These are phyloP conservation scores for California macrophylla DNA, from an alignment of 441 rosid species.

Conservation along the genomic window DNA sequence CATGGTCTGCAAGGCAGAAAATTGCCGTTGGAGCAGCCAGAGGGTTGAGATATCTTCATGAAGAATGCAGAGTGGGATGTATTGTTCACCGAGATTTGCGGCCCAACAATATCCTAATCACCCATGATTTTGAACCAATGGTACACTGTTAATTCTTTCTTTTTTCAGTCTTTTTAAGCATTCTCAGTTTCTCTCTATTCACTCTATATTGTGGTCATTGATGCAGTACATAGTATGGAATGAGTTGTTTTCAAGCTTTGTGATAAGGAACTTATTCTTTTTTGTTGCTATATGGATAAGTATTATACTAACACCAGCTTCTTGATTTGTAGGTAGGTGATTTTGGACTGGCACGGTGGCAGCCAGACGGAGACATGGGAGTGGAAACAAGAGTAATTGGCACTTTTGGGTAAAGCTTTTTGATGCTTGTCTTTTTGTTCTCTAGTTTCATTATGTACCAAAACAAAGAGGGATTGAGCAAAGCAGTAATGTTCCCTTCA, in stretches of 20 bases:
- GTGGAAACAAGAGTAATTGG: slow-evolving; percentile 96
- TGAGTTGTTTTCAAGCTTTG: too few species aligned
- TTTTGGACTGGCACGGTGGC: slow-evolving; percentile 98
- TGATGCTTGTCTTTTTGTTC: too few species aligned
- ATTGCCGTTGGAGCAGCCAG: slow-evolving; percentile 97
- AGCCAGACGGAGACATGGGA: slow-evolving; percentile 91
- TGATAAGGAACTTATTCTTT: too few species aligned
- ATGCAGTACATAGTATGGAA: too few species aligned
- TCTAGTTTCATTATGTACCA: neutral
- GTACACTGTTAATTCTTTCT: slow-evolving; percentile 42
- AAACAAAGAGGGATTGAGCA: neutral
- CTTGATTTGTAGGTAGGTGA: slow-evolving; percentile 74
- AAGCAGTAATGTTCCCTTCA: slow-evolving; percentile 3
- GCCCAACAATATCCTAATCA: slow-evolving; percentile 92
- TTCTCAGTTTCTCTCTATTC: too few species aligned
- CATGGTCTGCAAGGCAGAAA: slow-evolving; percentile 89
- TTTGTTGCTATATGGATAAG: neutral
- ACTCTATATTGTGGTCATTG: too few species aligned
- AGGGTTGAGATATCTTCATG: slow-evolving; percentile 94
- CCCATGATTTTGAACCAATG: slow-evolving; percentile 96
- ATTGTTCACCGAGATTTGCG: slow-evolving; percentile 98
- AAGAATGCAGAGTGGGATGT: slow-evolving; percentile 99
- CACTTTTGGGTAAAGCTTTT: slow-evolving; percentile 97
- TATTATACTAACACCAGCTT: slow-evolving; percentile 10
- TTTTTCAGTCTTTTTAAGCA: neutral